Conservation (phyloP, 192 early-diverging fungal species). For the Funneliformis geosporum region DNA sequence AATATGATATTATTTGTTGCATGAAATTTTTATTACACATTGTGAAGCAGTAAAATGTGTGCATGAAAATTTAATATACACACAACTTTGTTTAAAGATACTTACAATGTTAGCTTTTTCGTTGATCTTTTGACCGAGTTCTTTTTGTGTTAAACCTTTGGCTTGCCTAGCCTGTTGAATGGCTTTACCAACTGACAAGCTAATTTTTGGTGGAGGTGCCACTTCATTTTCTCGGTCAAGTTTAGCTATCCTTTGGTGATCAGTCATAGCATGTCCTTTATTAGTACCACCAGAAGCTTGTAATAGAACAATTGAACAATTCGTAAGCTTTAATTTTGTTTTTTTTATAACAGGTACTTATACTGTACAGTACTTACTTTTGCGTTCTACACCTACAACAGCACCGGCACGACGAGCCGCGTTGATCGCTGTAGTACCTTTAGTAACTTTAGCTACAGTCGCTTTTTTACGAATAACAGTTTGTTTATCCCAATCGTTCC, state of each 20-base stretch:
- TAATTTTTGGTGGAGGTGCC: conserved; percentile 66
- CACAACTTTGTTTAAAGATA: conserved; percentile 12
- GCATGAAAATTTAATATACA: background rate
- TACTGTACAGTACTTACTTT: conserved; percentile 42
- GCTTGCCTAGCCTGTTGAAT: conserved; percentile 80
- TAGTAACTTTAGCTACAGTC: conserved; percentile 60
- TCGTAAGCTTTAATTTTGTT: background rate
- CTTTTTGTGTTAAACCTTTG: conserved; percentile 85
- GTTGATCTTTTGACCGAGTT: conserved; percentile 84
- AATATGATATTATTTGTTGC: background rate
- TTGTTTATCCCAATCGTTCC: conserved; percentile 72
- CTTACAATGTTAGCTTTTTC: conserved; percentile 85
- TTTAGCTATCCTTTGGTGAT: conserved; percentile 81
- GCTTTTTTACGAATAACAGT: conserved; percentile 82
- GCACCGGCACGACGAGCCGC: conserved; percentile 75
- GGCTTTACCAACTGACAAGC: conserved; percentile 72
- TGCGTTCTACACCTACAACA: conserved; percentile 73
- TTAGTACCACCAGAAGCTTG: conserved; percentile 49
- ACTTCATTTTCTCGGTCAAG: conserved; percentile 87
- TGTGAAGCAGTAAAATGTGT: background rate
- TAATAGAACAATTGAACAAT: background rate
- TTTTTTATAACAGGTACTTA: background rate
- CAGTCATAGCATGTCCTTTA: conserved; percentile 59
- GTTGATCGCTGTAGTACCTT: conserved; percentile 66
- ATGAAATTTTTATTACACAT: no score